These are phyloP conservation scores for Diaporthe sp. DNA, from an alignment of 2,329 filamentous ascomycete genomes.

Conservation along the genomic window DNA sequence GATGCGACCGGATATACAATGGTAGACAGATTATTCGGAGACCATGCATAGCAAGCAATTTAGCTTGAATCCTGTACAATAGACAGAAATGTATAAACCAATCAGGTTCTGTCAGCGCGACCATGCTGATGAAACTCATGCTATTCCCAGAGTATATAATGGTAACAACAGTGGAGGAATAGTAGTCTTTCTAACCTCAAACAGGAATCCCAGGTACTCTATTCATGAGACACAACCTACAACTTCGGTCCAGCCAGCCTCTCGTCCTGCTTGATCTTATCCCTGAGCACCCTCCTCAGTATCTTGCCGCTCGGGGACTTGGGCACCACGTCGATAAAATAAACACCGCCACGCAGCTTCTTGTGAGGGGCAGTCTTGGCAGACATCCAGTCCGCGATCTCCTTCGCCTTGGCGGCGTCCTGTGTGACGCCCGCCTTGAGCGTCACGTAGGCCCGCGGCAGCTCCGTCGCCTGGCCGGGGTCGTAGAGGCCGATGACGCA, in stretches of 20 bases:
- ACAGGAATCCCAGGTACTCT: background rate
- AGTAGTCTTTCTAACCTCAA: background rate
- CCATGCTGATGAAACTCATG: background rate
- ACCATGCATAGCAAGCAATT: background rate
- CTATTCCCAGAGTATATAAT: background rate
- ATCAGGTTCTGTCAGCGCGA: background rate
- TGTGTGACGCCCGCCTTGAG: slow-evolving; percentile 50
- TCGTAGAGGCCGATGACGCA: slow-evolving; percentile 73
- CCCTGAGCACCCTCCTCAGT: slow-evolving; percentile 54
- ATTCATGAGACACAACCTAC: slow-evolving; percentile 38
- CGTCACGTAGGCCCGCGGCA: slow-evolving; percentile 75
- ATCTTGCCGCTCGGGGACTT: slow-evolving; percentile 72
- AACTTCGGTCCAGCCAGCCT: slow-evolving; percentile 52
- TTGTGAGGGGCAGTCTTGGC: slow-evolving; percentile 63
- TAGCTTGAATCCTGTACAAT: slow-evolving; percentile 4
- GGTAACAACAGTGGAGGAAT: background rate
- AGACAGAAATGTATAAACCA: background rate
- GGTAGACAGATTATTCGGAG: background rate
- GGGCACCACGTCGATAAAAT: slow-evolving; percentile 75
- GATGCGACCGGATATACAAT: background rate
- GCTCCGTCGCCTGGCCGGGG: slow-evolving; percentile 70
- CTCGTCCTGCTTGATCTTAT: slow-evolving; percentile 50
- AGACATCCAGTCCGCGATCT: slow-evolving; percentile 51
- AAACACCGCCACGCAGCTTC: slow-evolving; percentile 76
- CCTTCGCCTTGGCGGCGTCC: slow-evolving; percentile 49